phyloP scores from a whole-genome alignment of 1,284 basidiomycete genomes.

The Entoloma clypeatum region DNA sequence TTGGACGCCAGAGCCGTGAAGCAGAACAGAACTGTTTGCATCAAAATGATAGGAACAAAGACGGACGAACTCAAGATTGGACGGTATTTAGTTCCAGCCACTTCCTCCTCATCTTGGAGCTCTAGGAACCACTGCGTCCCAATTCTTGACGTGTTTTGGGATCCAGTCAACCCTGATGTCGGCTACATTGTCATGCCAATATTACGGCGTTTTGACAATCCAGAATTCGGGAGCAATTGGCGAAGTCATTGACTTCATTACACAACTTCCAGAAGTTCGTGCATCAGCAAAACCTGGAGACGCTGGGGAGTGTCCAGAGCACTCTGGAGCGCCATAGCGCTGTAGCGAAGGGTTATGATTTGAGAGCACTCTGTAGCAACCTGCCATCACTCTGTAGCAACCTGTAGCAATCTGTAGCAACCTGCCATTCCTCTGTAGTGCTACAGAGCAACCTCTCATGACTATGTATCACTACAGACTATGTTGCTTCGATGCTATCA shows the following conservation, averaged over 20 bases:
- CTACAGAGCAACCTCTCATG: too few species aligned
- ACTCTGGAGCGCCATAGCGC: too few species aligned
- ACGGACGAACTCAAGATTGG: conserved; percentile 14
- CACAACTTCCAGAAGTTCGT: conserved; percentile 26
- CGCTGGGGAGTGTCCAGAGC: too few species aligned
- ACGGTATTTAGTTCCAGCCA: conserved; percentile 10
- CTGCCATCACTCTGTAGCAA: too few species aligned
- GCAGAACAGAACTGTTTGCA: conserved; percentile 6
- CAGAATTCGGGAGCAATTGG: conserved; percentile 25
- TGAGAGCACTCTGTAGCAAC: too few species aligned
- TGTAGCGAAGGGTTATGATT: too few species aligned
- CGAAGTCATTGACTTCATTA: conserved; percentile 30
- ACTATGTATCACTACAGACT: too few species aligned
- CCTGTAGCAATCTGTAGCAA: too few species aligned
- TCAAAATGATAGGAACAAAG: conserved; percentile 9
- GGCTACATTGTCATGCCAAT: conserved; percentile 29
- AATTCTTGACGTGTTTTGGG: conserved; percentile 24
- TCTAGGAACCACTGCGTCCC: conserved; percentile 29
- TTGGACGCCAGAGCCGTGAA: conserved; percentile 4
- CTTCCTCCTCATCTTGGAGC: conserved; percentile 3
- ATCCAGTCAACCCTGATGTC: conserved; percentile 19
- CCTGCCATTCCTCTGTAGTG: too few species aligned
- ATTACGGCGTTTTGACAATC: conserved; percentile 27
- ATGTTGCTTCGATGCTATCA: too few species aligned
- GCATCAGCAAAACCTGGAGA: too few species aligned